Evolutionary conservation across 2,329 filamentous ascomycete genomes (phyloP), one percentile per base, ranked within the genome.

Genomic region (Cytospora chrysosperma): DNA sequence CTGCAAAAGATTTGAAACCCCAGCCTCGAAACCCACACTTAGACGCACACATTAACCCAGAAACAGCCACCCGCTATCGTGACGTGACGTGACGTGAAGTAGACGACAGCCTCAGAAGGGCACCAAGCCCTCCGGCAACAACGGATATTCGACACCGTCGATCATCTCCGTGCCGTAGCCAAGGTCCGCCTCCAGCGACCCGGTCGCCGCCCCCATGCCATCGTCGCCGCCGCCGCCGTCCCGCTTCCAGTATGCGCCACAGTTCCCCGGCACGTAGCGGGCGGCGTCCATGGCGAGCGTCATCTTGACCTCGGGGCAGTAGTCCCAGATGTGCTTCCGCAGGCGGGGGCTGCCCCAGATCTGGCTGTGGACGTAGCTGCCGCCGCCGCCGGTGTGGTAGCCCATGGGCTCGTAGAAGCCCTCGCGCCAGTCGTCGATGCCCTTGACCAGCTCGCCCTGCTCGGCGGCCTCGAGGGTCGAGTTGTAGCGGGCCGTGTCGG

Each of bases 271-370:
- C 6, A 85, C 77, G 65, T 77, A 83, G 65, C 78, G 74, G 51
- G 79, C 81, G 8, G 78, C 79, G 66, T 85, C 82, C 83, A 86
- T 85, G 57, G 64, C 64, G 37, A 66, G 62, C 37, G 64, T 66
- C 64, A 66, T 66, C 57, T 66, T 79, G 24, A 86, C 70, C 71
- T 86, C 83, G 1, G 83, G 84, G 66, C 84, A 86, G 72, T 85
- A 86, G 21, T 80, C 74, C 66, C 84, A 81, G 27, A 84, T 82
- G 59, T 76, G 71, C 67, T 79, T 76, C 37, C 83, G 75, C 65
- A 77, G 74, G 1, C 68, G 69, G 2, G 71, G 72, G 56, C 80
- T 72, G 63, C 77, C 77, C 83, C 83, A 85, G 19, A 84, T 78
- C 3, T 70, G 73, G 26, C 77, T 76, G 24, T 75, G 69, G 4